Conservation (phyloP, 768 basidiomycete genomes). For the Multifurca ochricompacta region DNA sequence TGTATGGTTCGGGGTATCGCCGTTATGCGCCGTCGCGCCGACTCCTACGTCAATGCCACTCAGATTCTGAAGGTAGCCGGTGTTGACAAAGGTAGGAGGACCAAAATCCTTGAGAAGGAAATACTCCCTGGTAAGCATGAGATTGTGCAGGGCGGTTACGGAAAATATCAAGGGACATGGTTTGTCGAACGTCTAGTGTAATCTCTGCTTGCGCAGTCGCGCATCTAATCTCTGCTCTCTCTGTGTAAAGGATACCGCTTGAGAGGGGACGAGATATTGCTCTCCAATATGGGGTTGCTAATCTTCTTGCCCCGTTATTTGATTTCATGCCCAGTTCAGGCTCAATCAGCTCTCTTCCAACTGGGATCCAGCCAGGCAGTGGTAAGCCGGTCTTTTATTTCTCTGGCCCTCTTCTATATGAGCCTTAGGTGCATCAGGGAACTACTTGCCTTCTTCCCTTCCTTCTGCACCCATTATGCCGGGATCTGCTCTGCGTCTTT, state of each 20-base stretch:
- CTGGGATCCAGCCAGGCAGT: slow-evolving; percentile 23
- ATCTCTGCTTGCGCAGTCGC: slow-evolving; percentile 6
- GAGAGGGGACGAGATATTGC: slow-evolving; percentile 92
- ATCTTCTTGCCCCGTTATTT: slow-evolving; percentile 82
- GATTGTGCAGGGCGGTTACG: slow-evolving; percentile 98
- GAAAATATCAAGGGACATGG: slow-evolving; percentile 99
- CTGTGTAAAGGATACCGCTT: slow-evolving; percentile 76
- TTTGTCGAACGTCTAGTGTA: slow-evolving; percentile 31
- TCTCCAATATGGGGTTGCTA: slow-evolving; percentile 82
- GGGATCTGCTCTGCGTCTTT: slow-evolving; percentile 73
- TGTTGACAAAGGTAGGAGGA: slow-evolving; percentile 91
- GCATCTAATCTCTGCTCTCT: neutral
- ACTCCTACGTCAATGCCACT: slow-evolving; percentile 96
- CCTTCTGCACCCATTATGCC: slow-evolving; percentile 84
- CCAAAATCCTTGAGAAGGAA: slow-evolving; percentile 96
- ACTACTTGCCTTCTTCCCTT: slow-evolving; percentile 32
- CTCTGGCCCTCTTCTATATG: neutral
- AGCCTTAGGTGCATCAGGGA: slow-evolving; percentile 7
- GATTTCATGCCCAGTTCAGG: slow-evolving; percentile 81
- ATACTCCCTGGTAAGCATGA: slow-evolving; percentile 93
- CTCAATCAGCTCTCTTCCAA: slow-evolving; percentile 60
- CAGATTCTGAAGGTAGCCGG: slow-evolving; percentile 99
- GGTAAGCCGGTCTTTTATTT: neutral
- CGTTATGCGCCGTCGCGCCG: slow-evolving; percentile 92
- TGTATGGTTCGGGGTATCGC: slow-evolving; percentile 98